Percentiles rank a stretch among this genome's conserved stretches.
Evolutionary conservation across 2,329 filamentous ascomycete genomes (phyloP).

Genomic region (Fusarium annulatum): DNA sequence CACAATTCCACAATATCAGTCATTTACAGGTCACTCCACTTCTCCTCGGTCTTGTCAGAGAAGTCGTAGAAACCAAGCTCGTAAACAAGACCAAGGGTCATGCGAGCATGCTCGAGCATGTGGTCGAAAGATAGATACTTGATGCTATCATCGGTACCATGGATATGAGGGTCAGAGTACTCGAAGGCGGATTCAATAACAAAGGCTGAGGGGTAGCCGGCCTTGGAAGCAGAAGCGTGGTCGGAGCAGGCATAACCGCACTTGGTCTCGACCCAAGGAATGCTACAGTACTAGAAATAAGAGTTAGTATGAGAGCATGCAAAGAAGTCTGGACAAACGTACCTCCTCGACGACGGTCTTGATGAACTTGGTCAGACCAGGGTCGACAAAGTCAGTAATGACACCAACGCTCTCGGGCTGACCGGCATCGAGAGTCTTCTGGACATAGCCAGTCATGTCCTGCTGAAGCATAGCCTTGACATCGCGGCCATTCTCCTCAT

Average conservation of each 20-base stretch:
- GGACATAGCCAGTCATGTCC: slow-evolving; percentile 94
- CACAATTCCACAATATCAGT: not conserved
- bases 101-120: slow-evolving; percentile 89
- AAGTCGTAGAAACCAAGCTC: slow-evolving; percentile 85
- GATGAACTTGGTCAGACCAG: slow-evolving; percentile 86
- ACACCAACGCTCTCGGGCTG: slow-evolving; percentile 88
- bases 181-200: slow-evolving; percentile 80
- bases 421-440: slow-evolving; percentile 84
- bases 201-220: slow-evolving; percentile 79
- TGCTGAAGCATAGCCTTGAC: slow-evolving; percentile 98
- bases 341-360: slow-evolving; percentile 81
- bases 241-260: slow-evolving; percentile 88
- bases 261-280: slow-evolving; percentile 87
- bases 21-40: slow-evolving; percentile 52
- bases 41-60: slow-evolving; percentile 52
- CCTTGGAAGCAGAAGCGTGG: slow-evolving; percentile 78
- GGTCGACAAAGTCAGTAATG: slow-evolving; percentile 91
- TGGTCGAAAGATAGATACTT: slow-evolving; percentile 84
- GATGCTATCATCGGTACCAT: slow-evolving; percentile 76
- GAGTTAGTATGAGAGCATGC: not conserved
- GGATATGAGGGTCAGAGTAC: slow-evolving; percentile 74
- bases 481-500: slow-evolving; percentile 77
- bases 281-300: slow-evolving; percentile 78
- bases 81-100: slow-evolving; percentile 85
- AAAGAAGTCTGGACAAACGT: not conserved